phyloP scores from a whole-genome alignment of 805 yeast species.

The Barnettozyma californica region DNA sequence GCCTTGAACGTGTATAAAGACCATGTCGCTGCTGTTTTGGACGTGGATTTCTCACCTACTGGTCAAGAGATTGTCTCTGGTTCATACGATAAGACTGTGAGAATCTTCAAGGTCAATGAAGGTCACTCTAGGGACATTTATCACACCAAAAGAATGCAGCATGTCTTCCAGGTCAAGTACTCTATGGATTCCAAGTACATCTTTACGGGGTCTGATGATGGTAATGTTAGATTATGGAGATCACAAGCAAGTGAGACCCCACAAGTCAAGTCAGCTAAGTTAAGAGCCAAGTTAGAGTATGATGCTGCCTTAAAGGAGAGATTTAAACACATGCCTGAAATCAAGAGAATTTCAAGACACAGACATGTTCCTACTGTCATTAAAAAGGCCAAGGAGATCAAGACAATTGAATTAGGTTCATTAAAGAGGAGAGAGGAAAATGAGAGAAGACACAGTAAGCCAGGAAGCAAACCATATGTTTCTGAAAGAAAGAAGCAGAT shows the following conservation, averaged over 20 bases:
- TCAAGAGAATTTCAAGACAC: constrained; percentile 82
- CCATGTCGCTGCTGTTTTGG: constrained; percentile 94
- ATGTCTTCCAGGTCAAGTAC: constrained; percentile 76
- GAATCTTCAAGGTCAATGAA: constrained; percentile 67
- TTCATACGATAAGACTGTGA: constrained; percentile 87
- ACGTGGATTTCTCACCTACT: constrained; percentile 92
- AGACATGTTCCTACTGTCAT: constrained; percentile 85
- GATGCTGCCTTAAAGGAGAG: constrained; percentile 89
- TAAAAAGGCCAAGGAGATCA: constrained; percentile 86
- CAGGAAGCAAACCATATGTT: constrained; percentile 49
- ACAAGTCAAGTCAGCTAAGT: constrained; percentile 71
- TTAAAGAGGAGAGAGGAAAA: constrained; percentile 80
- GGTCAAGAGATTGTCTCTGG: constrained; percentile 96
- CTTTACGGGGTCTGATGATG: constrained; percentile 91
- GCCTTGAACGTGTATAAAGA: constrained; percentile 86
- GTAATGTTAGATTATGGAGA: constrained; percentile 93
- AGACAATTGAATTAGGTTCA: constrained; percentile 65
- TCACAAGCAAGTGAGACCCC: constrained; percentile 80
- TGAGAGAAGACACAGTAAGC: constrained; percentile 71
- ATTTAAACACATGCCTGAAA: constrained; percentile 94
- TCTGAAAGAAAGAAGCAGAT: constrained; percentile 86
- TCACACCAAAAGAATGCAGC: constrained; percentile 97
- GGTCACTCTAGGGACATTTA: constrained; percentile 95
- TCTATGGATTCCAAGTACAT: constrained; percentile 88
- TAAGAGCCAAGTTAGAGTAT: constrained; percentile 81